A percentile compares a stretch with the other conserved stretches of the same genome.
These are phyloP conservation scores for Coniochaeta prunicola DNA, from an alignment of 2,329 filamentous ascomycete genomes.

Conservation along the genomic window DNA sequence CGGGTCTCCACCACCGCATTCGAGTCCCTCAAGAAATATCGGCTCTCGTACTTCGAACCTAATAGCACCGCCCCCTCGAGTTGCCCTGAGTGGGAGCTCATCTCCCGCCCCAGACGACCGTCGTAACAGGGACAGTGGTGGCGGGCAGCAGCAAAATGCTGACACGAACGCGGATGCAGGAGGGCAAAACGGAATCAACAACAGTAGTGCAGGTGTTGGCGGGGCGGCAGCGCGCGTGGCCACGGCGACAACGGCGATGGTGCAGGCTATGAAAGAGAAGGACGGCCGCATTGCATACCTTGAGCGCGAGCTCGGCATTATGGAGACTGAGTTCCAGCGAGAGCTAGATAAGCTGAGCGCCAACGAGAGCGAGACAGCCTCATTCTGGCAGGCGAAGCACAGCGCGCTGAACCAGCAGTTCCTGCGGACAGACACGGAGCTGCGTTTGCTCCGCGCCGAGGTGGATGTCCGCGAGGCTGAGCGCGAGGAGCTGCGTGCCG, in stretches of 20 bases:
- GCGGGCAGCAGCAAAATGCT: background rate
- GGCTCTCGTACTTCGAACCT: constrained; percentile 12
- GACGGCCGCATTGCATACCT: constrained; percentile 46
- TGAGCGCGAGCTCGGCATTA: constrained; percentile 42
- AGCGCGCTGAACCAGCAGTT: constrained; percentile 44
- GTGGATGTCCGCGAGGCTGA: constrained; percentile 39
- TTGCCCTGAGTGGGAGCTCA: constrained; percentile 26
- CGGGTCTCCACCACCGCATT: constrained; percentile 11
- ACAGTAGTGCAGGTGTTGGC: background rate
- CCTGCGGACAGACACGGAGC: constrained; percentile 43
- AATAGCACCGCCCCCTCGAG: constrained; percentile 33
- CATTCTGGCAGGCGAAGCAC: constrained; percentile 52
- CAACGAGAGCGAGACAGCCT: constrained; percentile 47
- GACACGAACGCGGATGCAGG: background rate
- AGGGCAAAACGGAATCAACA: background rate
- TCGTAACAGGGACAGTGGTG: constrained; percentile 4
- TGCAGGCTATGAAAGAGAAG: constrained; percentile 32
- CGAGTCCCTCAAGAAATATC: background rate
- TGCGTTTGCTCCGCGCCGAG: constrained; percentile 42
- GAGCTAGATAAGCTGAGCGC: constrained; percentile 45
- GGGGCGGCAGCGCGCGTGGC: constrained; percentile 6
- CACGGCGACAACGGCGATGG: constrained; percentile 5
- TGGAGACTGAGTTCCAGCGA: constrained; percentile 46
- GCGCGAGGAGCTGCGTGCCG: constrained; percentile 40
- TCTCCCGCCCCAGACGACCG: constrained; percentile 22